Conservation (phyloP, 164 flowering plant species). For the Chloranthus sessilifolius region DNA sequence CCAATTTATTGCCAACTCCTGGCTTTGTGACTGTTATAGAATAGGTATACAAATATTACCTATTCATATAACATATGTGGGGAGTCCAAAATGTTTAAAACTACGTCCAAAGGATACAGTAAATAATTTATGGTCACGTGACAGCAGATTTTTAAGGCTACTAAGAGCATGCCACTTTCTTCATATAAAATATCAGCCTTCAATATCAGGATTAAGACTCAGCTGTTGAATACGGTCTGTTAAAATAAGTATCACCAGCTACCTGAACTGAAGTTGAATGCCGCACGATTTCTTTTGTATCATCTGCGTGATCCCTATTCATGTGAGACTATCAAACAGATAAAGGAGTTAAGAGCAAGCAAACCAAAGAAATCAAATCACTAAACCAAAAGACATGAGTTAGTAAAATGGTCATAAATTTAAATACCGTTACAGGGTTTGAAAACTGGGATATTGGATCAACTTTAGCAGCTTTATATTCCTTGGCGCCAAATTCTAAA, state of each 20-base stretch:
- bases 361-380: background rate
- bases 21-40: too few relatives aligned
- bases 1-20: too few relatives aligned
- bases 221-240: background rate
- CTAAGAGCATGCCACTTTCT: background rate
- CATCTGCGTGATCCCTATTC: slow-evolving; percentile 93
- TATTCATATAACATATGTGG: too few relatives aligned
- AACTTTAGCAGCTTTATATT: slow-evolving; percentile 63
- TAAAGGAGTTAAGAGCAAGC: background rate
- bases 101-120: too few relatives aligned
- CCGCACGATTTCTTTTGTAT: slow-evolving; percentile 78
- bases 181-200: background rate
- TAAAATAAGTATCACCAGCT: slow-evolving; percentile 9
- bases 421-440: slow-evolving; percentile 67
- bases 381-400: slow-evolving; percentile 1
- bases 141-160: background rate
- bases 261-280: slow-evolving; percentile 76
- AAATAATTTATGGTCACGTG: background rate
- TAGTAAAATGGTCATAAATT: background rate
- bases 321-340: slow-evolving; percentile 72
- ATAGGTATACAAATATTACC: too few relatives aligned
- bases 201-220: background rate
- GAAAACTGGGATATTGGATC: slow-evolving; percentile 91
- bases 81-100: too few relatives aligned
- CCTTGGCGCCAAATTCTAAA: slow-evolving; percentile 63